phyloP scores from a whole-genome alignment of 306 rosid genomes.

The Dryas alaskensis region DNA sequence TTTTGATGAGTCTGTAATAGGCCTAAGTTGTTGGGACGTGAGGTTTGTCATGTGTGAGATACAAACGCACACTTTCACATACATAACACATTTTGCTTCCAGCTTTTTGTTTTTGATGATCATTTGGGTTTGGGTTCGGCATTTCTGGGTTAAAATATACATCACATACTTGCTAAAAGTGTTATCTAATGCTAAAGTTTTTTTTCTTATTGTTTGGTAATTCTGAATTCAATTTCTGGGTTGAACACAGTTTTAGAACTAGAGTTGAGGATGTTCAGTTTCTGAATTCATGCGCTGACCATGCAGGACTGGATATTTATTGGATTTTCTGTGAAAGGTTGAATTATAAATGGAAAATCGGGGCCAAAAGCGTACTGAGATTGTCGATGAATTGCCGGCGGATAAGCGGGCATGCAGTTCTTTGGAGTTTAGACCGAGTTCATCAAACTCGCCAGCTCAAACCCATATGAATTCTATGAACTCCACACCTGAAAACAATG shows the following conservation, averaged over 20 bases:
- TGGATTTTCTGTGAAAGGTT: slow-evolving; percentile 27
- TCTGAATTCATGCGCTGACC: slow-evolving; percentile 23
- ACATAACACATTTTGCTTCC: neutral
- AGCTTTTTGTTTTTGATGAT: slow-evolving; percentile 6
- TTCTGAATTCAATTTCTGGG: slow-evolving; percentile 8
- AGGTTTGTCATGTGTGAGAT: neutral
- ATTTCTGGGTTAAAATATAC: neutral
- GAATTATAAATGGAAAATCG: slow-evolving; percentile 70
- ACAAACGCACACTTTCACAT: neutral
- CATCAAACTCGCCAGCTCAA: slow-evolving; percentile 71
- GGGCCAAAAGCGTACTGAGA: slow-evolving; percentile 84
- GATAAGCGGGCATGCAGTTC: slow-evolving; percentile 91
- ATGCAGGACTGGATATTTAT: slow-evolving; percentile 28
- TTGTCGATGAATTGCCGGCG: slow-evolving; percentile 78
- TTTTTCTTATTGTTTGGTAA: neutral
- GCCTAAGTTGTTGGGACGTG: neutral
- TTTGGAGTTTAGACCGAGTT: slow-evolving; percentile 77
- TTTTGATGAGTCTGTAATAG: neutral
- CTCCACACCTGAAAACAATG: slow-evolving; percentile 52
- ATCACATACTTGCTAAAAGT: neutral
- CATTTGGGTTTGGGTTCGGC: neutral
- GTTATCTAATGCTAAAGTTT: neutral
- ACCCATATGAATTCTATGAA: slow-evolving; percentile 43
- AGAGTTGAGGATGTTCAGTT: neutral
- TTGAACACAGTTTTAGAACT: slow-evolving; percentile 1